Evolutionary conservation across 805 yeast species (phyloP).

Genomic region (Maudiozyma bulderi): DNA sequence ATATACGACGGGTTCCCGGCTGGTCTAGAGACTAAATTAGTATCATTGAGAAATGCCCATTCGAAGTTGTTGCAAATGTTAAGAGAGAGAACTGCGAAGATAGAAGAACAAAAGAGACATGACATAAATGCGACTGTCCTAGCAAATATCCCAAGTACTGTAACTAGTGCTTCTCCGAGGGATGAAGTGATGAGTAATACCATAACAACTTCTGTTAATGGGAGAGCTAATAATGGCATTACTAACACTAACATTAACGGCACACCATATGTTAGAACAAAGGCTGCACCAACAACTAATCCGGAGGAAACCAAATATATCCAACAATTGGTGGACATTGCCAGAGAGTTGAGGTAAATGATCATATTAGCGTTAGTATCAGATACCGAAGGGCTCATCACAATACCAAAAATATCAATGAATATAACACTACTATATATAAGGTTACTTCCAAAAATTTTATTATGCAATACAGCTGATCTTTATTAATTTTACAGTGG

Average conservation of each 20-base stretch:
- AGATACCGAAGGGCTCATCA: too few species aligned
- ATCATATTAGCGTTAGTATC: too few species aligned
- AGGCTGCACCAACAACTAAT: constrained; percentile 1
- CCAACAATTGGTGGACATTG: constrained; percentile 6
- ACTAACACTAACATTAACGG: background rate
- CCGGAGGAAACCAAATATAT: constrained; percentile 9
- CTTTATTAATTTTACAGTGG: too few species aligned
- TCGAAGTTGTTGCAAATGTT: constrained; percentile 31
- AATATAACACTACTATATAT: too few species aligned
- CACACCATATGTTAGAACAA: background rate
- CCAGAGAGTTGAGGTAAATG: constrained; percentile 1
- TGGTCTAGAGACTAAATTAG: constrained; percentile 30
- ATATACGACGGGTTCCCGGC: constrained; percentile 38
- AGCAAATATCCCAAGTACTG: background rate
- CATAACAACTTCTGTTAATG: background rate
- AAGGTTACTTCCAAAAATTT: too few species aligned
- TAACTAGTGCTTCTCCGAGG: background rate
- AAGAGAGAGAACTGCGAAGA: constrained; percentile 24
- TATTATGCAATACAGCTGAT: too few species aligned
- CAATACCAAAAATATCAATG: too few species aligned
- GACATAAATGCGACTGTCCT: constrained; percentile 5
- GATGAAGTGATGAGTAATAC: background rate
- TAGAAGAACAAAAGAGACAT: constrained; percentile 12
- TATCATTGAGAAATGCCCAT: constrained; percentile 51
- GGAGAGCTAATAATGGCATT: background rate